Evolutionary conservation across 495 filamentous ascomycete species (phyloP).

Genomic region (Cercophora newfieldiana): DNA sequence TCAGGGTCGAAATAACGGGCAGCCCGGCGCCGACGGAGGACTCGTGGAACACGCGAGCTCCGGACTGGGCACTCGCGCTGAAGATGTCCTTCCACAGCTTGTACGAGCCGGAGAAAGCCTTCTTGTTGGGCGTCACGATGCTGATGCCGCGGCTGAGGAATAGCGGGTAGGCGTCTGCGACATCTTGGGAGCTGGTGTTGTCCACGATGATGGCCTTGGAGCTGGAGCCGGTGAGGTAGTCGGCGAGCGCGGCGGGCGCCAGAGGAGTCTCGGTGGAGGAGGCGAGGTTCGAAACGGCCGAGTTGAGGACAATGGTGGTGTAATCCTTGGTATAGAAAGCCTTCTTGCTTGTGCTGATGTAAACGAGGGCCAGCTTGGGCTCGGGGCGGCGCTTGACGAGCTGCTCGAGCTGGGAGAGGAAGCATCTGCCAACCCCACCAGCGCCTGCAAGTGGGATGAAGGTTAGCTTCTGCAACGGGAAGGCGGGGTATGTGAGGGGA

Average conservation of each 20-base stretch:
- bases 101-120: constrained; percentile 80
- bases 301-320: constrained; percentile 54
- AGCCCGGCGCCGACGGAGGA: constrained; percentile 89
- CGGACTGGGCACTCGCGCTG: constrained; percentile 56
- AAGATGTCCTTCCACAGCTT: constrained; percentile 83
- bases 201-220: constrained; percentile 80
- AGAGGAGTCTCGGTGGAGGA: constrained; percentile 58
- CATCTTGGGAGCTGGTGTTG: constrained; percentile 82
- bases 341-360: constrained; percentile 79
- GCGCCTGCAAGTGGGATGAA: constrained; percentile 58
- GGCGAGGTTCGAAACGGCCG: constrained; percentile 56
- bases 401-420: constrained; percentile 73
- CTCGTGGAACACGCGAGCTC: constrained; percentile 87
- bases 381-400: constrained; percentile 56
- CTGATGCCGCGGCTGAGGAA: constrained; percentile 78
- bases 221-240: constrained; percentile 69
- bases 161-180: constrained; percentile 76
- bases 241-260: constrained; percentile 63
- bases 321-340: constrained; percentile 66
- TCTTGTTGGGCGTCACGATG: constrained; percentile 96
- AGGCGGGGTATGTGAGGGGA: not conserved
- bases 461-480: constrained; percentile 10
- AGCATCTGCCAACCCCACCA: constrained; percentile 89
- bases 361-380: constrained; percentile 66
- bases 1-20: constrained; percentile 86